Evolutionary conservation across 2,329 filamentous ascomycete species (phyloP).

Genomic region (Xylariaceae sp.): DNA sequence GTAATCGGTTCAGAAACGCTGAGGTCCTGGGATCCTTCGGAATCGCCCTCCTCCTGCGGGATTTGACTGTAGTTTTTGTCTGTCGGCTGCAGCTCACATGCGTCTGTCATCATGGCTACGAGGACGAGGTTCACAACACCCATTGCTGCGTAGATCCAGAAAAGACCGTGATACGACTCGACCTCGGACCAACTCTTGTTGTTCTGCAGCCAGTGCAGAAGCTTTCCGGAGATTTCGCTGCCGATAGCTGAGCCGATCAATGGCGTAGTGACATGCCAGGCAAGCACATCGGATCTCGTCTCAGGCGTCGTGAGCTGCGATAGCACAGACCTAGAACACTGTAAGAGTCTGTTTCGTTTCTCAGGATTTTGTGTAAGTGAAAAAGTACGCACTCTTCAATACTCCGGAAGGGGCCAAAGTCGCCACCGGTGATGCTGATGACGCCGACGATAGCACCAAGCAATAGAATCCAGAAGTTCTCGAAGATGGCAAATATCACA

Average conservation of each 20-base stretch:
- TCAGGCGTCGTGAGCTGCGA: slow-evolving; percentile 53
- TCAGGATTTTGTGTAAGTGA: not conserved
- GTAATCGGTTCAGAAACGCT: slow-evolving; percentile 1
- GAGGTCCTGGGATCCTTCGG: not conserved
- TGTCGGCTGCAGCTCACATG: slow-evolving; percentile 42
- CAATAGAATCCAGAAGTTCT: slow-evolving; percentile 56
- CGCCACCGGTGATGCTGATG: slow-evolving; percentile 56
- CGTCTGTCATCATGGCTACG: slow-evolving; percentile 42
- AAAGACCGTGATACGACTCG: slow-evolving; percentile 52
- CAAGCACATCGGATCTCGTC: slow-evolving; percentile 56
- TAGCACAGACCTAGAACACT: slow-evolving; percentile 41
- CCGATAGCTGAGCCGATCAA: slow-evolving; percentile 52
- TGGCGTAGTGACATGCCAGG: slow-evolving; percentile 58
- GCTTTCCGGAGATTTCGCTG: slow-evolving; percentile 46
- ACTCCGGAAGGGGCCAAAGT: slow-evolving; percentile 62
- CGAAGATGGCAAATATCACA: slow-evolving; percentile 46
- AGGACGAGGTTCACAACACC: slow-evolving; percentile 46
- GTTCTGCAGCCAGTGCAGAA: slow-evolving; percentile 43
- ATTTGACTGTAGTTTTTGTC: slow-evolving; percentile 25
- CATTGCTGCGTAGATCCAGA: slow-evolving; percentile 54
- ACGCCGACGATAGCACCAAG: slow-evolving; percentile 55
- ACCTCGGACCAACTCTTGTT: slow-evolving; percentile 44
- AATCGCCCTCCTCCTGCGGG: slow-evolving; percentile 17
- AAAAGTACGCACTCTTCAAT: slow-evolving; percentile 49
- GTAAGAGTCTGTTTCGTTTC: slow-evolving; percentile 6